Evolutionary conservation across 2,329 filamentous ascomycete genomes (phyloP).

Genomic region (Penicillium brevicompactum): DNA sequence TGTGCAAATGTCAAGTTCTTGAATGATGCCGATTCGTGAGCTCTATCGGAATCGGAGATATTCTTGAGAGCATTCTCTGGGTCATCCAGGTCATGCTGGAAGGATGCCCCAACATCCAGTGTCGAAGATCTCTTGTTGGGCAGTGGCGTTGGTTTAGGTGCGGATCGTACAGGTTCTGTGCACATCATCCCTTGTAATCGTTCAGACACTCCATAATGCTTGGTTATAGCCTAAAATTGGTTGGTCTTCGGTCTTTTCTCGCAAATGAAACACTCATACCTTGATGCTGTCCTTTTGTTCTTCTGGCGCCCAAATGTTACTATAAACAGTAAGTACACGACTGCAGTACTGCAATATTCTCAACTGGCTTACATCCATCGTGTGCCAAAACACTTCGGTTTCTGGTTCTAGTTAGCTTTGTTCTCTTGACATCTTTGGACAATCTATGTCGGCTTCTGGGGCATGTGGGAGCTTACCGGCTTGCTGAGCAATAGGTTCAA

Average conservation of each 20-base stretch:
- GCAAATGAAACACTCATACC: slow-evolving; percentile 22
- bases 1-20: slow-evolving; percentile 54
- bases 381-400: slow-evolving; percentile 55
- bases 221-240: slow-evolving; percentile 50
- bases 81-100: slow-evolving; percentile 26
- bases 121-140: slow-evolving; percentile 17
- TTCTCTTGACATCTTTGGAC: neutral
- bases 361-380: slow-evolving; percentile 66
- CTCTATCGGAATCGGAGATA: slow-evolving; percentile 21
- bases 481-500: slow-evolving; percentile 36
- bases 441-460: neutral
- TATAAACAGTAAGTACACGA: slow-evolving; percentile 29
- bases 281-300: slow-evolving; percentile 59
- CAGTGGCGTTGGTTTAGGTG: slow-evolving; percentile 19
- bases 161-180: slow-evolving; percentile 52
- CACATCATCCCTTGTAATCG: slow-evolving; percentile 66
- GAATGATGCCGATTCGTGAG: slow-evolving; percentile 28
- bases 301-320: slow-evolving; percentile 71
- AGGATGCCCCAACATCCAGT: slow-evolving; percentile 6
- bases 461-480: slow-evolving; percentile 31
- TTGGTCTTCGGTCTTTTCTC: slow-evolving; percentile 7
- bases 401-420: slow-evolving; percentile 29
- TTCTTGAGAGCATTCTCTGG: slow-evolving; percentile 35
- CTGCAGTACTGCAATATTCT: neutral
- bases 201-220: slow-evolving; percentile 68